Conservation (phyloP, 345 rosid species). For the Populus tremula region DNA sequence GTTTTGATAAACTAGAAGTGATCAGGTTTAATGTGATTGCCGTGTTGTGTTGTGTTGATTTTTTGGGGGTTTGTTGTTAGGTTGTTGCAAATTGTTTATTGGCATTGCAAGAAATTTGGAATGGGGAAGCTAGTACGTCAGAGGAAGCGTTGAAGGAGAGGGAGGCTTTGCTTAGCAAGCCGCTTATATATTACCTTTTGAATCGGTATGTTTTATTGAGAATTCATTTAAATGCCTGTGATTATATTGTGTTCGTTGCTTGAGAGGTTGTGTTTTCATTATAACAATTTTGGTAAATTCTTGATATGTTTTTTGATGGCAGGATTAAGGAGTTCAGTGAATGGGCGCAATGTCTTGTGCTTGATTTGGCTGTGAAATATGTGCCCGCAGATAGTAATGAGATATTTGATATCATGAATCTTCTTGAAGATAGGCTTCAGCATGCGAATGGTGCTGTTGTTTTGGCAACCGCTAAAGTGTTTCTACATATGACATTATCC, state of each 20-base stretch:
- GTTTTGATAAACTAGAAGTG: background rate
- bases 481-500: constrained; percentile 81
- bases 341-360: constrained; percentile 97
- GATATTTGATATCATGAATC: constrained; percentile 97
- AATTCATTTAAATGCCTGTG: background rate
- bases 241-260: background rate
- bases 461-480: constrained; percentile 80
- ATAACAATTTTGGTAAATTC: background rate
- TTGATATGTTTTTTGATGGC: constrained; percentile 28
- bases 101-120: constrained; percentile 96
- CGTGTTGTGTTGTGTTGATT: background rate
- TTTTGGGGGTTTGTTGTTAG: constrained; percentile 31
- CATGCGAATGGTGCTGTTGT: constrained; percentile 99
- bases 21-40: background rate
- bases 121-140: constrained; percentile 71
- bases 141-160: constrained; percentile 86
- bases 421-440: constrained; percentile 98
- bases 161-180: constrained; percentile 78
- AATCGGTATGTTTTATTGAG: constrained; percentile 53
- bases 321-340: constrained; percentile 92
- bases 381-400: constrained; percentile 81
- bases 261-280: background rate
- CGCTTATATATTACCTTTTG: constrained; percentile 63
- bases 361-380: constrained; percentile 86
- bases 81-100: constrained; percentile 88